Evolutionary conservation across 495 filamentous ascomycete genomes (phyloP).

Genomic region (Poronia punctata): DNA sequence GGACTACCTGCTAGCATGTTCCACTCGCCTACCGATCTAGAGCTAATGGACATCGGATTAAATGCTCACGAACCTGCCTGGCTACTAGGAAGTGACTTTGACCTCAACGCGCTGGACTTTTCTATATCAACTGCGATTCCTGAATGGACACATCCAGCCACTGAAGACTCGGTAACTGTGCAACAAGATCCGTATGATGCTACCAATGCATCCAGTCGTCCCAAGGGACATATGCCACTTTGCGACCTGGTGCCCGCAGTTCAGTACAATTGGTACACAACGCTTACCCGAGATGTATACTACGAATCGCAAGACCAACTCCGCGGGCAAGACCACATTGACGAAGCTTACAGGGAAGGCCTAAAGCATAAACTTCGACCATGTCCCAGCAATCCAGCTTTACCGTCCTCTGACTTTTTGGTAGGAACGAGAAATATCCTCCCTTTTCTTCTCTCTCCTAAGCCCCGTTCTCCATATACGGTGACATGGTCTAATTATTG

Average conservation of each 20-base stretch:
- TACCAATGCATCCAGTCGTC: slow-evolving; percentile 1
- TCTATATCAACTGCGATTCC: slow-evolving; percentile 6
- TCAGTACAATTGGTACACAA: slow-evolving; percentile 9
- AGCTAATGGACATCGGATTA: slow-evolving; percentile 5
- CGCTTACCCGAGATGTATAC: slow-evolving; percentile 7
- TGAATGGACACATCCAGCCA: slow-evolving; percentile 3
- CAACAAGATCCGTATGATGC: slow-evolving; percentile 2
- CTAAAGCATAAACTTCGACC: slow-evolving; percentile 7
- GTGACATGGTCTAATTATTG: background rate
- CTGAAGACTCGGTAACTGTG: slow-evolving; percentile 1
- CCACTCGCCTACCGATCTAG: slow-evolving; percentile 3
- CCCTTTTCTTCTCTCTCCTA: no score
- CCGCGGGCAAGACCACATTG: slow-evolving; percentile 4
- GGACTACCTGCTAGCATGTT: slow-evolving; percentile 1
- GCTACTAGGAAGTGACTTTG: slow-evolving; percentile 5
- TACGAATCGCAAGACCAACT: slow-evolving; percentile 1
- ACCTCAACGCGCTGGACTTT: slow-evolving; percentile 6
- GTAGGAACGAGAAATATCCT: slow-evolving; percentile 1
- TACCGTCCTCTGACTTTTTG: slow-evolving; percentile 6
- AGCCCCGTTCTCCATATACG: background rate
- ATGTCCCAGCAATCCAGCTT: slow-evolving; percentile 4
- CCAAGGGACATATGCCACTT: slow-evolving; percentile 6
- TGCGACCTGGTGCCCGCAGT: slow-evolving; percentile 6
- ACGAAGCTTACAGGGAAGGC: slow-evolving; percentile 9
- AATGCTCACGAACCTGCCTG: slow-evolving; percentile 8